Evolutionary conservation across 225 moss, liverwort and hornwort species (phyloP).

Genomic region (Physcomitrellopsis africana): DNA sequence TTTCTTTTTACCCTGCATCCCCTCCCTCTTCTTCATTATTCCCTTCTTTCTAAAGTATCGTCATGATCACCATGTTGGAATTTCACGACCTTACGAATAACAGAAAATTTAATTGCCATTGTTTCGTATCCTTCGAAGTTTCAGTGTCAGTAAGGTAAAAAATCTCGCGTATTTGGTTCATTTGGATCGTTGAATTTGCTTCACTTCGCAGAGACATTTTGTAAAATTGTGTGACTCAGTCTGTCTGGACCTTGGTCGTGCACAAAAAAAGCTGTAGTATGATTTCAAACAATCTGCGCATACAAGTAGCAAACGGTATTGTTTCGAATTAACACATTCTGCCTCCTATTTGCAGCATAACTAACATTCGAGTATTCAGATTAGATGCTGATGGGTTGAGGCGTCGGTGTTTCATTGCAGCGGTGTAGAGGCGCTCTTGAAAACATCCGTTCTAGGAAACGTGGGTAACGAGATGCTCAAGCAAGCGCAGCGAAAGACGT

Average conservation of each 20-base stretch:
- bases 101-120: not conserved
- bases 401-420: conserved; percentile 18
- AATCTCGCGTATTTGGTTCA: not conserved
- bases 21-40: not conserved
- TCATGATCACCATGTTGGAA: not conserved
- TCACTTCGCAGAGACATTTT: not conserved
- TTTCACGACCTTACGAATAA: not conserved
- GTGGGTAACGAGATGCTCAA: no score
- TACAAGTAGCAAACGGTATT: not conserved
- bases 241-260: not conserved
- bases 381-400: not conserved
- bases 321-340: not conserved
- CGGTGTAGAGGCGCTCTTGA: conserved; percentile 20
- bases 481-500: not conserved
- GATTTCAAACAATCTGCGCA: not conserved
- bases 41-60: not conserved
- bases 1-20: not conserved
- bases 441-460: not conserved
- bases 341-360: not conserved
- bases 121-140: not conserved
- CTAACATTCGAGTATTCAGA: not conserved
- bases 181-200: conserved; percentile 12
- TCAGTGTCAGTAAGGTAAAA: not conserved
- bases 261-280: conserved; percentile 6
- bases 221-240: not conserved